Evolutionary conservation across 768 basidiomycete species (phyloP), one percentile per base, ranked within the genome.

Genomic region (Naganishia onofrii): DNA sequence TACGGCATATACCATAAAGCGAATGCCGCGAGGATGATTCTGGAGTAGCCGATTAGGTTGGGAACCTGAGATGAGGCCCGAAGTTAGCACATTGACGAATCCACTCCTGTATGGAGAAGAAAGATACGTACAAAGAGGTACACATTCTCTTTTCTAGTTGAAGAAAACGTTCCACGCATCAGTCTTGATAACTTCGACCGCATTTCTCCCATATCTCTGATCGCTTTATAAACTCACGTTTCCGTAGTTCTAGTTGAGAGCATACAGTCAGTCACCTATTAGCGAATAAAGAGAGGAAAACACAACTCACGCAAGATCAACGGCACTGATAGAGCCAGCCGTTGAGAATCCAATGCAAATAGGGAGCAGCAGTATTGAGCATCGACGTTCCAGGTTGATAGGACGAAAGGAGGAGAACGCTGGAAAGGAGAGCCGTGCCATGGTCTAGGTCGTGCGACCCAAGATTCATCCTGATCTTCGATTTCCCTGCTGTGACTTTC

Each of bases 1-100:
- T 90, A 90, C 78, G 89, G 91, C 95, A 99, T 99, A 80, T 86
- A 95, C 78, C 90, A 88, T 10, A 99, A 84, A 3, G 93, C 88
- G 26, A 93, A 82, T 0, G 88, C 95, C 15, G 95, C 96, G 65
- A 96, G 85, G 74, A 99, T 85, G 76, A 99, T 86, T 52, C 96
- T 90, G 31, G 88, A 85, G 80, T 99, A 99, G 23, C 75, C 95
- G 79, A 99, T 97, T 77, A 99, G 84, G 82, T 99, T 99, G 46
- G 96, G 94, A 19, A 73, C 51, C 71, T 72, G 34, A n/a, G 12
- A 26, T 6, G 32, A 10, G 3, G 3, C 51, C 19, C 2, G 48
- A 34, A 2, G 36, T 58, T 5, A 68, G 21, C 26, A 28, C 38
- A n/a, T n/a, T n/a, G n/a, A n/a, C n/a, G n/a, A n/a, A n/a, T n/a